These are phyloP conservation scores for Pulveroboletus ravenelii DNA, from an alignment of 768 basidiomycete genomes.

Conservation along the genomic window DNA sequence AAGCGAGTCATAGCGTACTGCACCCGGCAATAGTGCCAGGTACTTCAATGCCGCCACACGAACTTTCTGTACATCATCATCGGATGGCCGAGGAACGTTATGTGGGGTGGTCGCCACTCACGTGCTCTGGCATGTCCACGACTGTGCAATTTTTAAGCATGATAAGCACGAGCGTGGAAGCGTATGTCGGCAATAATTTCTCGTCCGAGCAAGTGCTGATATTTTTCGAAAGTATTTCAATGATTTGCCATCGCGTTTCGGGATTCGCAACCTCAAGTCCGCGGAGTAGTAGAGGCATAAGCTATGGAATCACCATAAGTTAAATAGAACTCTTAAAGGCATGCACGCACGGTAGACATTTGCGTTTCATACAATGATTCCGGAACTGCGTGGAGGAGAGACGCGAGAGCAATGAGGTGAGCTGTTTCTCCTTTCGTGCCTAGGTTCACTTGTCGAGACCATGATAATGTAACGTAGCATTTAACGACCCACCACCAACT, in stretches of 20 bases:
- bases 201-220: slow-evolving; percentile 54
- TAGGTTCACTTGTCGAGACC: slow-evolving; percentile 20
- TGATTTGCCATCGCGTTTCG: slow-evolving; percentile 71
- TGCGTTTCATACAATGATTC: slow-evolving; percentile 67
- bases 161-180: slow-evolving; percentile 59
- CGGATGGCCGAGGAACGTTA: not conserved
- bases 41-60: slow-evolving; percentile 72
- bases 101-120: slow-evolving; percentile 29
- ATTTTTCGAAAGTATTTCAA: slow-evolving; percentile 71
- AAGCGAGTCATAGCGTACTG: slow-evolving; percentile 77
- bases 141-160: slow-evolving; percentile 65
- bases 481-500: slow-evolving; percentile 41
- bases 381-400: slow-evolving; percentile 75
- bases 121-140: slow-evolving; percentile 50
- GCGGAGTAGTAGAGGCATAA: slow-evolving; percentile 84
- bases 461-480: not conserved
- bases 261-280: slow-evolving; percentile 75
- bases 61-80: slow-evolving; percentile 50
- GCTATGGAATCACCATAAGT: slow-evolving; percentile 39
- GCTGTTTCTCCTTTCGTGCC: slow-evolving; percentile 55
- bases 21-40: slow-evolving; percentile 65
- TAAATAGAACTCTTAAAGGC: not conserved
- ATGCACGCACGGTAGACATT: slow-evolving; percentile 50
- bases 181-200: slow-evolving; percentile 60
- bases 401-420: slow-evolving; percentile 78